A percentile compares a stretch with the other conserved stretches of the same genome.
Conservation (phyloP, 2,329 filamentous ascomycete genomes). For the Phoma sp. region DNA sequence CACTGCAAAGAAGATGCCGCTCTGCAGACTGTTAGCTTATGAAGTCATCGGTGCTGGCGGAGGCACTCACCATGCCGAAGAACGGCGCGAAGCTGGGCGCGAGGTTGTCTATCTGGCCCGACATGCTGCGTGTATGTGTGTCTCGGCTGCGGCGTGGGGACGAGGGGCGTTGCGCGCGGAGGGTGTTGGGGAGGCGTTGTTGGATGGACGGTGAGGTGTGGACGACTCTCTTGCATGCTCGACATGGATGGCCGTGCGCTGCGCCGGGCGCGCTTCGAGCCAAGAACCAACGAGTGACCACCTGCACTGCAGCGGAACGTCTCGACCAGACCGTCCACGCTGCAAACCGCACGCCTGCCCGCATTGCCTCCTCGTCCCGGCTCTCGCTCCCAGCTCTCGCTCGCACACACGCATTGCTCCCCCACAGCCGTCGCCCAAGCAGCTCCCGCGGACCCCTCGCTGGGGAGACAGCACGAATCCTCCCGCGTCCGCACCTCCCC, state of each 20-base stretch:
- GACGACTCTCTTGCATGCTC: neutral
- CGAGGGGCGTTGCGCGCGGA: constrained; percentile 1
- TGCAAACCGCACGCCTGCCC: constrained; percentile 4
- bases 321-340: constrained; percentile 4
- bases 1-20: constrained; percentile 74
- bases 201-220: constrained; percentile 5
- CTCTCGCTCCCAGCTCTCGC: constrained; percentile 1
- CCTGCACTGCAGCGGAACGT: constrained; percentile 2
- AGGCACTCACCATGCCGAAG: constrained; percentile 77
- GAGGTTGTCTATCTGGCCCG: constrained; percentile 27
- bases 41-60: constrained; percentile 24
- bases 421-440: neutral
- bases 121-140: constrained; percentile 25
- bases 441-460: constrained; percentile 14
- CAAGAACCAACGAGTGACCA: constrained; percentile 1
- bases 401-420: constrained; percentile 6
- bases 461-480: constrained; percentile 18
- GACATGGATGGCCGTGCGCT: neutral
- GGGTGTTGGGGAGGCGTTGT: neutral
- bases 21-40: constrained; percentile 59
- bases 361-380: neutral
- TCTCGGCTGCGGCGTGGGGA: neutral
- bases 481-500: constrained; percentile 14
- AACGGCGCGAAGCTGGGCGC: constrained; percentile 85
- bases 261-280: neutral